phyloP scores from a whole-genome alignment of 2,329 filamentous ascomycete species.

The Cytospora piceicola region DNA sequence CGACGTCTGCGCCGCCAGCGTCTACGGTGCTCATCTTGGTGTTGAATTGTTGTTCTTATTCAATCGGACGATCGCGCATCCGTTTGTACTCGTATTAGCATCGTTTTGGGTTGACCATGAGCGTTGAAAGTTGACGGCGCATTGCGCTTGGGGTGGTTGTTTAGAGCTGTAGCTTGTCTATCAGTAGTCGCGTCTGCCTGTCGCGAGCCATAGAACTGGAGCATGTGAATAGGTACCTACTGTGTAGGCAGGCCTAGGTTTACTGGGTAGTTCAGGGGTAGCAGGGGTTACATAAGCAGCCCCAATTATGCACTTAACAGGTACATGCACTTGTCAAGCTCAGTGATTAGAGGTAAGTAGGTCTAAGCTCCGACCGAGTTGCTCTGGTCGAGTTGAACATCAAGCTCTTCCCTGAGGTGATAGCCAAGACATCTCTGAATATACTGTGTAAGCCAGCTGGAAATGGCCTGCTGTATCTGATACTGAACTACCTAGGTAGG shows the following conservation, averaged over 20 bases:
- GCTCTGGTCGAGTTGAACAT: background rate
- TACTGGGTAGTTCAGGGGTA: slow-evolving; percentile 3
- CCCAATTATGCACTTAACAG: slow-evolving; percentile 9
- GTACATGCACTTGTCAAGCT: slow-evolving; percentile 5
- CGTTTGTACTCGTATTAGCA: background rate
- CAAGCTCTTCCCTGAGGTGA: too few species aligned
- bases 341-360: background rate
- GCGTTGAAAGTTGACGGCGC: slow-evolving; percentile 8
- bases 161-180: background rate
- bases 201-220: background rate
- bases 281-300: background rate
- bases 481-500: too few species aligned
- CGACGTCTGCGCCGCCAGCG: slow-evolving; percentile 35
- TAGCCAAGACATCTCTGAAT: background rate
- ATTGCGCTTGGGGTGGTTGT: slow-evolving; percentile 16
- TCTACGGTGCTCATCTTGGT: slow-evolving; percentile 33
- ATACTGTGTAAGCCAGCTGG: background rate
- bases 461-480: too few species aligned
- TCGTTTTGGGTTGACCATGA: slow-evolving; percentile 9
- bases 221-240: slow-evolving; percentile 21
- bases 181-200: background rate
- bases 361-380: background rate
- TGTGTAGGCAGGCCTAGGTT: too few species aligned
- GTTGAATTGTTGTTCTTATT: background rate
- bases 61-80: background rate